A percentile compares a stretch with the other conserved stretches of the same genome.
phyloP scores from a whole-genome alignment of 305 asterid species.

The Fraxinus nigra region DNA sequence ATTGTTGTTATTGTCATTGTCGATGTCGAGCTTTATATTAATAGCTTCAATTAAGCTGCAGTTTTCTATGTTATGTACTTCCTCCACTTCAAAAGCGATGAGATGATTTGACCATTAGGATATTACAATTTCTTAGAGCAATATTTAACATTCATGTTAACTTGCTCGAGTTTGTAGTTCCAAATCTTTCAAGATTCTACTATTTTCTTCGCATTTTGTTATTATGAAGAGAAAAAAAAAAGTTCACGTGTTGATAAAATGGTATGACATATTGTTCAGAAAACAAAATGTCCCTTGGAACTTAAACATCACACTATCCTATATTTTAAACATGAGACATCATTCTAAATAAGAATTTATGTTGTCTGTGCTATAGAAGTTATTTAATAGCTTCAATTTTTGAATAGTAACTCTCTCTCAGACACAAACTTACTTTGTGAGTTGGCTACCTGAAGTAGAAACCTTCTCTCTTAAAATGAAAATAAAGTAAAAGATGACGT shows the following conservation, averaged over 20 bases:
- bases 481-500: too few species aligned
- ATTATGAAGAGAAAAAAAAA: not conserved
- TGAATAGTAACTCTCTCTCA: too few species aligned
- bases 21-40: not conserved
- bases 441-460: too few species aligned
- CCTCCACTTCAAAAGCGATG: not conserved
- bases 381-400: too few species aligned
- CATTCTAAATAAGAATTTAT: too few species aligned
- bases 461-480: too few species aligned
- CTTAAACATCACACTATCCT: too few species aligned
- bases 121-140: not conserved
- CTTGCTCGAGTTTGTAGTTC: not conserved
- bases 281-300: too few species aligned
- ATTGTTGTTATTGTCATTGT: not conserved
- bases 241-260: not conserved
- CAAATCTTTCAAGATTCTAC: not conserved
- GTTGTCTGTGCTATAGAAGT: too few species aligned
- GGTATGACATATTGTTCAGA: not conserved
- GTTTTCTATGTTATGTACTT: not conserved
- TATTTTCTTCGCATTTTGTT: not conserved
- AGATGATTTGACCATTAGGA: not conserved
- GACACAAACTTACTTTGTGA: too few species aligned
- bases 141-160: not conserved
- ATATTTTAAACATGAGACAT: too few species aligned
- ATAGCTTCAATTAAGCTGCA: not conserved